These are phyloP conservation scores for Aaosphaeria pasadenensis DNA, from an alignment of 2,329 filamentous ascomycete species.

Conservation along the genomic window DNA sequence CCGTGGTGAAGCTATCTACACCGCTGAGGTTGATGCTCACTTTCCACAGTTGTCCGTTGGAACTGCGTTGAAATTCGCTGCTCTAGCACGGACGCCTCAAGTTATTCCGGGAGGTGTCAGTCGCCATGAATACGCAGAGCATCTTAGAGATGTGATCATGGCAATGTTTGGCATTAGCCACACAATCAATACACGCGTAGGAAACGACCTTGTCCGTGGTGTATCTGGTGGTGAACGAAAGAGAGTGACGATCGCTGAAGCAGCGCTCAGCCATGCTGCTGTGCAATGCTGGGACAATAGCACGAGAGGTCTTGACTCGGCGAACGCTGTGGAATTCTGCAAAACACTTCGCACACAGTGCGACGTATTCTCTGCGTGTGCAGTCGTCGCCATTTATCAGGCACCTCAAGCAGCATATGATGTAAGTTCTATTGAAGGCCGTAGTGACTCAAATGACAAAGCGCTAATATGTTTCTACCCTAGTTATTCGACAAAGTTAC, in stretches of 20 bases:
- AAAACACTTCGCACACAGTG: constrained; percentile 62
- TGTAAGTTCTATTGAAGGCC: constrained; percentile 15
- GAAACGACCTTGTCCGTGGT: constrained; percentile 70
- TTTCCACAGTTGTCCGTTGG: constrained; percentile 73
- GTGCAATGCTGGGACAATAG: constrained; percentile 71
- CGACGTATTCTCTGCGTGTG: constrained; percentile 59
- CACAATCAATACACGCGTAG: constrained; percentile 65
- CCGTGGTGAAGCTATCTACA: constrained; percentile 81
- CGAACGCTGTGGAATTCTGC: constrained; percentile 68
- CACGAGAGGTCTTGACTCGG: constrained; percentile 60
- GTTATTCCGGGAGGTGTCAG: constrained; percentile 56
- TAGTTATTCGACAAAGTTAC: constrained; percentile 7
- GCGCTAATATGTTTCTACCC: neutral
- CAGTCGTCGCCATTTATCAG: constrained; percentile 63
- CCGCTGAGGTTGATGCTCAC: constrained; percentile 76
- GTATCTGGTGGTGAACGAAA: constrained; percentile 68
- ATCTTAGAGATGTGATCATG: constrained; percentile 63
- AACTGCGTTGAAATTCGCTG: constrained; percentile 74
- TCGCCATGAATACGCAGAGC: constrained; percentile 54
- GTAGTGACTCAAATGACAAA: neutral
- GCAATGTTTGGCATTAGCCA: constrained; percentile 68
- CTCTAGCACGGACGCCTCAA: constrained; percentile 56
- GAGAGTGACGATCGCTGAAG: constrained; percentile 73
- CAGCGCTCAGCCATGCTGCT: constrained; percentile 57
- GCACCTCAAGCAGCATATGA: constrained; percentile 2